These are phyloP conservation scores for Inonotus obliquus DNA, from an alignment of 1,284 basidiomycete species.

Conservation along the genomic window DNA sequence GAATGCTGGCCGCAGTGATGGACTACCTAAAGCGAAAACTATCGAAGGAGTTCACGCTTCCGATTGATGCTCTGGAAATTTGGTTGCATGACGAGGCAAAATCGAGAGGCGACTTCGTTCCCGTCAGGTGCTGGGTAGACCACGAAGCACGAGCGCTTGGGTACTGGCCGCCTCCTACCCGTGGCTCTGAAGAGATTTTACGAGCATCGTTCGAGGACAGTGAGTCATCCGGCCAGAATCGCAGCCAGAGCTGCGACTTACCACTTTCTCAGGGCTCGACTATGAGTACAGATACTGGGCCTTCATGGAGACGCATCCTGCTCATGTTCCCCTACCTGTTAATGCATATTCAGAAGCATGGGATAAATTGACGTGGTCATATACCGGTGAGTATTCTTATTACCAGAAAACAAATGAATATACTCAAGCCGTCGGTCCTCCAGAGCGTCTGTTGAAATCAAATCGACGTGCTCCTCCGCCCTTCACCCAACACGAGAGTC, in stretches of 20 bases:
- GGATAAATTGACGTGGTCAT: constrained; percentile 70
- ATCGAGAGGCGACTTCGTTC: constrained; percentile 30
- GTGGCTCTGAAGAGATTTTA: constrained; percentile 13
- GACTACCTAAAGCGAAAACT: constrained; percentile 41
- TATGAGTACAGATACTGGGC: constrained; percentile 73
- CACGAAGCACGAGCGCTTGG: constrained; percentile 52
- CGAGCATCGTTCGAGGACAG: constrained; percentile 42
- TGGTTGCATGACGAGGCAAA: constrained; percentile 41
- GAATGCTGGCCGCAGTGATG: constrained; percentile 45
- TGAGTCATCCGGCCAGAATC: constrained; percentile 34
- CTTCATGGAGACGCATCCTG: constrained; percentile 70
- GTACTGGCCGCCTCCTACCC: constrained; percentile 36
- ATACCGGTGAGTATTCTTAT: constrained; percentile 45
- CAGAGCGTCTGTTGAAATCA: constrained; percentile 62
- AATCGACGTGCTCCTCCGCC: constrained; percentile 51
- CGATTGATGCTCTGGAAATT: constrained; percentile 46
- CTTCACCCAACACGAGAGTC: constrained; percentile 68
- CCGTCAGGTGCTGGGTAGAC: constrained; percentile 56
- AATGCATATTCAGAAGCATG: constrained; percentile 58
- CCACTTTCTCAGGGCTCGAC: constrained; percentile 45
- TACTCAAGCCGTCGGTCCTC: not conserved
- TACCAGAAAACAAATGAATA: not conserved
- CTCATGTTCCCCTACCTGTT: constrained; percentile 49
- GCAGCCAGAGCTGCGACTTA: not conserved
- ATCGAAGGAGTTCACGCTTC: constrained; percentile 25